phyloP scores from a whole-genome alignment of 1,139 yeast genomes.

The Kazachstania sp. region DNA sequence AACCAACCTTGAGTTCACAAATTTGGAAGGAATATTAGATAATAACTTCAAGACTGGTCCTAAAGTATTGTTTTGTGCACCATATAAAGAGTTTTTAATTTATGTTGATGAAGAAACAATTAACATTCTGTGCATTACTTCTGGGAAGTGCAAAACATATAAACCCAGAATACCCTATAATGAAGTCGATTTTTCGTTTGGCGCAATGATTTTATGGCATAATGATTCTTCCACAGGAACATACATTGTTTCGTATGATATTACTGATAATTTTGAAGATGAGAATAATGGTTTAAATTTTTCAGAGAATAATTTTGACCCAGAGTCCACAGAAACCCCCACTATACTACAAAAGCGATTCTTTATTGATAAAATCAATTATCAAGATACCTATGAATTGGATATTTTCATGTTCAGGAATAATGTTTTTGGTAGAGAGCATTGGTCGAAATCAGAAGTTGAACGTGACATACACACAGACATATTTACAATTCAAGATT shows the following conservation, averaged over 20 bases:
- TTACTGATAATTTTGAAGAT: background rate
- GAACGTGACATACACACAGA: no score
- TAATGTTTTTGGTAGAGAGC: no score
- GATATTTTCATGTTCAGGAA: no score
- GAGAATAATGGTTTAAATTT: background rate
- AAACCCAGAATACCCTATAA: constrained; percentile 11
- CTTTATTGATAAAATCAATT: no score
- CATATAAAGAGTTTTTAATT: background rate
- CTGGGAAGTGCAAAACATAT: constrained; percentile 3
- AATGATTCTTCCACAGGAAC: constrained; percentile 1
- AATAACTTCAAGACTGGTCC: background rate
- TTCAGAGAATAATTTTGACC: no score
- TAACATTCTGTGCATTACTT: background rate
- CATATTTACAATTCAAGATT: no score
- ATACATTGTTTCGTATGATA: background rate
- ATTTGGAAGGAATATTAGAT: background rate
- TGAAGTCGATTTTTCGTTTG: constrained; percentile 8
- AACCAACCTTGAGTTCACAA: background rate
- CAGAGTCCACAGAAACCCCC: no score
- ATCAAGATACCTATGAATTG: no score
- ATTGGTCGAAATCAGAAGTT: no score
- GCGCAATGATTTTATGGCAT: constrained; percentile 16
- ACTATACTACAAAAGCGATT: no score
- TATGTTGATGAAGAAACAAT: background rate
- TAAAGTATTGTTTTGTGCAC: background rate